phyloP scores from a whole-genome alignment of 441 rosid genomes.

The Melianthus villosus region DNA sequence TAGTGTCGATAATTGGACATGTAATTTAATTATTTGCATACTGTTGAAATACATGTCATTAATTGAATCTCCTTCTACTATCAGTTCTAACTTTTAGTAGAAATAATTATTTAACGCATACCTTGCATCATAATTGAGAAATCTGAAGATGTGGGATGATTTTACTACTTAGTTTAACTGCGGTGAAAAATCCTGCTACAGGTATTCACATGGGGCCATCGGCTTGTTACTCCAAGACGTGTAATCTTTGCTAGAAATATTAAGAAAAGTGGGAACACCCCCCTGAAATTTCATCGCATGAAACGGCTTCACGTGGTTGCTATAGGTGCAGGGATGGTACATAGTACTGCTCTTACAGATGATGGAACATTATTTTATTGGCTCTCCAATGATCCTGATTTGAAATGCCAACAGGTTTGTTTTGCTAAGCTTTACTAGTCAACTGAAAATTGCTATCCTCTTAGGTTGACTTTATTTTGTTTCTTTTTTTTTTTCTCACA shows the following conservation, averaged over 20 bases:
- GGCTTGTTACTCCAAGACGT: conserved; percentile 84
- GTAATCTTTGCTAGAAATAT: conserved; percentile 56
- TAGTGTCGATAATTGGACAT: too few relatives aligned
- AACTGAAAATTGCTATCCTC: neutral
- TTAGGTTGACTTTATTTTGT: neutral
- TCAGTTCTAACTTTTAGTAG: too few relatives aligned
- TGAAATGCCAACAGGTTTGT: conserved; percentile 73
- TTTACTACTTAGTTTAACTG: too few relatives aligned
- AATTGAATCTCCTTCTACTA: too few relatives aligned
- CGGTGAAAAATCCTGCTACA: too few relatives aligned
- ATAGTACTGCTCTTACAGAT: conserved; percentile 79
- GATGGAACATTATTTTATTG: conserved; percentile 89
- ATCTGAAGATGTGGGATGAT: too few relatives aligned
- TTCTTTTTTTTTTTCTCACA: conserved; percentile 14
- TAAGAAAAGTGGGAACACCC: conserved; percentile 50
- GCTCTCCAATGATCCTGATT: conserved; percentile 81
- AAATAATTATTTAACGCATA: too few relatives aligned
- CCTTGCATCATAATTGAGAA: too few relatives aligned
- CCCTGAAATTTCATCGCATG: conserved; percentile 59
- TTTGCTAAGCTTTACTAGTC: conserved; percentile 10
- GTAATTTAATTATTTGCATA: too few relatives aligned
- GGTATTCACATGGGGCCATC: conserved; percentile 97
- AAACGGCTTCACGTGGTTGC: conserved; percentile 59
- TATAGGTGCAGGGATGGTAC: conserved; percentile 85
- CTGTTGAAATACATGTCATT: too few relatives aligned